Conservation (phyloP, 164 flowering plant species). For the Chimonanthus salicifolius region DNA sequence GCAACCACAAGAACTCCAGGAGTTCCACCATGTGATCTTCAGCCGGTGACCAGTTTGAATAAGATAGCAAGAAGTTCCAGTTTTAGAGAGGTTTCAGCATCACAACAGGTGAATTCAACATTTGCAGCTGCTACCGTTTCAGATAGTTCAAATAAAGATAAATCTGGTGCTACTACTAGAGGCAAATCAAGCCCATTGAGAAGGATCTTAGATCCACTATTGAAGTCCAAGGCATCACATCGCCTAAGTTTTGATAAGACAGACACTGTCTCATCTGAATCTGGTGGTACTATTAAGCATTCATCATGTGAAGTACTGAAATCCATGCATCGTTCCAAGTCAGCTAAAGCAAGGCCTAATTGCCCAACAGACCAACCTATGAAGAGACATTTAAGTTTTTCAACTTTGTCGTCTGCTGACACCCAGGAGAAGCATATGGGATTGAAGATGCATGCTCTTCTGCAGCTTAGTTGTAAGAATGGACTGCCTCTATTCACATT, state of each 20-base stretch:
- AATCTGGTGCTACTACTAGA: constrained; percentile 27
- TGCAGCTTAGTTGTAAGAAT: constrained; percentile 46
- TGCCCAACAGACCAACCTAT: constrained; percentile 13
- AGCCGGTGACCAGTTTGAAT: constrained; percentile 39
- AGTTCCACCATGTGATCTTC: constrained; percentile 44
- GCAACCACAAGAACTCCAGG: constrained; percentile 17
- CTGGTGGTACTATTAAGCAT: background rate
- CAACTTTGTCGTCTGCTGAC: constrained; percentile 9
- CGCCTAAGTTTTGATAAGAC: constrained; percentile 16
- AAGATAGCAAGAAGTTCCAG: constrained; percentile 62
- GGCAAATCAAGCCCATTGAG: constrained; percentile 72
- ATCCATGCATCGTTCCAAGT: constrained; percentile 2
- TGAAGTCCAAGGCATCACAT: constrained; percentile 37
- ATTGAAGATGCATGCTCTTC: constrained; percentile 41
- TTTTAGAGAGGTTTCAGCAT: constrained; percentile 45
- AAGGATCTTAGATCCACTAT: constrained; percentile 69
- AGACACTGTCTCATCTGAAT: background rate
- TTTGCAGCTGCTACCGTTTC: constrained; percentile 17
- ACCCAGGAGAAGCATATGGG: constrained; percentile 16
- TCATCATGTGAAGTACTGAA: constrained; percentile 9
- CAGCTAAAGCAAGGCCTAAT: constrained; percentile 8
- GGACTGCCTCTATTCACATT: constrained; percentile 61
- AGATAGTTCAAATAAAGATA: constrained; percentile 24
- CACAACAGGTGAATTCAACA: constrained; percentile 45
- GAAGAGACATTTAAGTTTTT: constrained; percentile 24